Base-by-base conservation (phyloP, 2,329 filamentous ascomycete genomes). In the Rugonectria rugulosa region DNA sequence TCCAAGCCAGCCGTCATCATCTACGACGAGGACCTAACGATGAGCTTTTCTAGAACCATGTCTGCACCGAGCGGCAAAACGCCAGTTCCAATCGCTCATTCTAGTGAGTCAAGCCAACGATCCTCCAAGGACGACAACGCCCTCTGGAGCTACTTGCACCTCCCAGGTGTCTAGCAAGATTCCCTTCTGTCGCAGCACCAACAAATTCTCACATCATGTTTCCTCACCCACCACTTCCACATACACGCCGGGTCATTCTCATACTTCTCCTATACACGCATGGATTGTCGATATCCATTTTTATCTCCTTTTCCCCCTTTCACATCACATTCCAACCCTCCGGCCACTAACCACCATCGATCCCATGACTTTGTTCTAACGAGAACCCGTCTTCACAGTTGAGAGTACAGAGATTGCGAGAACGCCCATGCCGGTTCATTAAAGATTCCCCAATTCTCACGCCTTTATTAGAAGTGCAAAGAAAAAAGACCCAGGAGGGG, bases 1-100 rank as follows among this genome's bases (percentile, higher is more conserved):
- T 49, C 43, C 6, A 64, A 50, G 17, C 73, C 73, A 1, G 53
- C 66, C 2, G 68, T 75, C 32, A 65, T 76, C n/a, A 73, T 76
- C 17, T 76, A 75, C 57, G 73, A 76, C 53, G 67, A 74, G 42
- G 69, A 73, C 31, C 65, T 76, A 7, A 74, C 73, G 14, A 64
- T 51, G 53, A 69, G 63, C 29, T 46, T 53, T 2, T 51, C 68
- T 8, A 67, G 49, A 37, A 62, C 61, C 29, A 64, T 75, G 26
- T 65, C 66, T n/a, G 70, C 70, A 0, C 70, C 73, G 0, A 67
- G 60, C 9, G 61, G 55, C 26, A 42, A 32, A 27, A 34, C 52
- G 2, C 47, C 61, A 24, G 41, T 55, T 17, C 45, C 61, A 17
- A 52, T 65, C 48, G 51, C 61, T 34, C 60, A 58, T n/a, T 61